Evolutionary conservation across 441 rosid genomes (phyloP).

Genomic region (Euphorbia corollata): DNA sequence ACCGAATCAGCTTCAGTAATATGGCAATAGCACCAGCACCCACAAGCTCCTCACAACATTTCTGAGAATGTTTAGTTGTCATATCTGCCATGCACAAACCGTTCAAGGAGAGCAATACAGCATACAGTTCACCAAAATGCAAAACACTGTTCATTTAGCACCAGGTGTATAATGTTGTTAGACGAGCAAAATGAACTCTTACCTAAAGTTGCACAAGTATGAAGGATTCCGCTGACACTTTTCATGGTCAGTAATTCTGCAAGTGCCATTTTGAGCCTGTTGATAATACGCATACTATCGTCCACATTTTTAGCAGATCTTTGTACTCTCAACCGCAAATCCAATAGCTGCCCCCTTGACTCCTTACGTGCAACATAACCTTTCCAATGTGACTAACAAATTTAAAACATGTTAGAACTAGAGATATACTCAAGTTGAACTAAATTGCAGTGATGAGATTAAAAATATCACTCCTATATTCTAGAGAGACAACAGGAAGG

Average conservation of each 20-base stretch:
- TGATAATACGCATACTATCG: slow-evolving; percentile 68
- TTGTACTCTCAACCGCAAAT: slow-evolving; percentile 57
- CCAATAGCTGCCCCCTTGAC: slow-evolving; percentile 48
- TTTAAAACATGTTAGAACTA: slow-evolving; percentile 11
- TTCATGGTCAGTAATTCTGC: slow-evolving; percentile 67
- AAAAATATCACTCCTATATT: background rate
- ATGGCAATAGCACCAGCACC: slow-evolving; percentile 74
- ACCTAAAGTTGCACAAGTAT: slow-evolving; percentile 75
- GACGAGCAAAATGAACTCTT: slow-evolving; percentile 13
- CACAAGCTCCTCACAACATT: slow-evolving; percentile 80
- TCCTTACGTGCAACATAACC: slow-evolving; percentile 68
- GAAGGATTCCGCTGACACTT: slow-evolving; percentile 76
- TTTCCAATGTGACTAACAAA: slow-evolving; percentile 66
- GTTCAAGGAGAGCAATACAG: too few species aligned
- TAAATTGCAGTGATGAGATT: background rate
- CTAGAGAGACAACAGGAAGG: background rate
- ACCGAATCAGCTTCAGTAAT: slow-evolving; percentile 53
- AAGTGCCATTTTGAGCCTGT: slow-evolving; percentile 68
- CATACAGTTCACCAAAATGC: too few species aligned
- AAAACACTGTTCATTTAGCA: too few species aligned
- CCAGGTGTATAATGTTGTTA: too few species aligned
- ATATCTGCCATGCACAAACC: slow-evolving; percentile 42
- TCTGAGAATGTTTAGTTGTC: slow-evolving; percentile 68
- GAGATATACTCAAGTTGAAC: background rate
- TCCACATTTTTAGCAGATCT: slow-evolving; percentile 72